Base-by-base conservation (phyloP, 2,329 filamentous ascomycete species). In the Chaetomium olivaceum region DNA sequence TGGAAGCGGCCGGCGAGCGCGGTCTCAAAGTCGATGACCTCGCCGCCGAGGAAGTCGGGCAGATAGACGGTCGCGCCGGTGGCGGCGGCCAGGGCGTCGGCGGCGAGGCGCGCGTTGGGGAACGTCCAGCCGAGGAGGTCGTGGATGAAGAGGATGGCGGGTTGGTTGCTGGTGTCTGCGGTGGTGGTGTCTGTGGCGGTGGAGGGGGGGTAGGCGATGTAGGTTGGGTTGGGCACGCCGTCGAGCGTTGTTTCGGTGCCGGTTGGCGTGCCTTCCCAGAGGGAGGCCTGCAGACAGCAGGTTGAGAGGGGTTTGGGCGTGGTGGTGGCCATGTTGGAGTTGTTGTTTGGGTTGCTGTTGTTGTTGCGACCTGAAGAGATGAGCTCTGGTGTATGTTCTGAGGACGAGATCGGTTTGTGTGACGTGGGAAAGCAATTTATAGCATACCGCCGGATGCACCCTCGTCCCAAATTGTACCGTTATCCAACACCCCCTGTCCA, bases 51-150 rank as follows among this genome's bases (percentile, higher is more conserved):
- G 54, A 85, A 84, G 67, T 85, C 82, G 0, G 82, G 83, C 23
- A 82, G 63, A 69, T 82, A 83, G 21, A 84, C 81, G 7, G 76
- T 77, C 62, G 77, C 82, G 31, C 74, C 74, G 4, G 77, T 77
- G 69, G 80, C 79, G 67, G 75, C 73, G 4, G 82, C 82, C 69
- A 81, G 81, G 59, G 75, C 74, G 71, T 86, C 82, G 1, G 82
- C 82, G 57, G 85, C 73, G 14, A 85, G 73, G 16, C 81, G 77
- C 43, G 77, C 76, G 73, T 85, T 85, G 51, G 76, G 71, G 54
- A 83, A 80, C 1, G 76, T 76, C 80, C 82, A 84, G 51, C 82
- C 82, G 67, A 84, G 82, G 0, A 80, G 75, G 71, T 85, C 82
- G n/a, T 82, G 79, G 48, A 85, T 75, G 57, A 83, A 74, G 51